Evolutionary conservation across 208 protist genomes (phyloP).

Genomic region (Herpetomonas samuelpessoai): DNA sequence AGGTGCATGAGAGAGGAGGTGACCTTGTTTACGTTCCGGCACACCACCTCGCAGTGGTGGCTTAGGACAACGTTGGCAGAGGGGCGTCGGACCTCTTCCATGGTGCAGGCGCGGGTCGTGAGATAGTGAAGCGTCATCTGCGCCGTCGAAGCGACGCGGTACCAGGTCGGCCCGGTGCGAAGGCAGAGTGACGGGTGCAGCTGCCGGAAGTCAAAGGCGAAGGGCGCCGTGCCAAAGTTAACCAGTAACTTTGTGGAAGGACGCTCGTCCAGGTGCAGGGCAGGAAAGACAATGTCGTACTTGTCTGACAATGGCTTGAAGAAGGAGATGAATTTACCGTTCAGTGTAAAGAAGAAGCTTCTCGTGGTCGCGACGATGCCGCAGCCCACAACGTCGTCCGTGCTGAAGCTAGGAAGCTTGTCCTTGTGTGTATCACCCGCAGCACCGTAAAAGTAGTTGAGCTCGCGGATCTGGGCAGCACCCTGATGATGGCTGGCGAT

Average conservation of each 20-base stretch:
- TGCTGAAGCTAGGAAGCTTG: constrained; percentile 52
- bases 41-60: constrained; percentile 72
- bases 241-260: constrained; percentile 51
- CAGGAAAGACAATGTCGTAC: constrained; percentile 52
- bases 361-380: constrained; percentile 68
- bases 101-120: constrained; percentile 57
- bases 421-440: constrained; percentile 48
- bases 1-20: constrained; percentile 69
- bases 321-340: constrained; percentile 76
- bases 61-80: constrained; percentile 37
- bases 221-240: constrained; percentile 79
- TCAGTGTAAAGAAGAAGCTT: constrained; percentile 84
- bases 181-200: constrained; percentile 64
- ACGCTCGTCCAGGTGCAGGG: constrained; percentile 59
- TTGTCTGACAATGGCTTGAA: constrained; percentile 37
- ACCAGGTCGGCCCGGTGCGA: constrained; percentile 58
- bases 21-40: constrained; percentile 65
- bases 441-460: constrained; percentile 65
- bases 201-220: constrained; percentile 79
- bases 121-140: constrained; percentile 74
- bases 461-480: constrained; percentile 26
- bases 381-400: constrained; percentile 81
- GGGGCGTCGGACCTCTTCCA: constrained; percentile 38
- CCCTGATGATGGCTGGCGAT: constrained; percentile 12
- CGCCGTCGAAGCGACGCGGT: constrained; percentile 69